These are phyloP conservation scores for Melanogaster broomeanus DNA, from an alignment of 768 basidiomycete genomes.

Conservation along the genomic window DNA sequence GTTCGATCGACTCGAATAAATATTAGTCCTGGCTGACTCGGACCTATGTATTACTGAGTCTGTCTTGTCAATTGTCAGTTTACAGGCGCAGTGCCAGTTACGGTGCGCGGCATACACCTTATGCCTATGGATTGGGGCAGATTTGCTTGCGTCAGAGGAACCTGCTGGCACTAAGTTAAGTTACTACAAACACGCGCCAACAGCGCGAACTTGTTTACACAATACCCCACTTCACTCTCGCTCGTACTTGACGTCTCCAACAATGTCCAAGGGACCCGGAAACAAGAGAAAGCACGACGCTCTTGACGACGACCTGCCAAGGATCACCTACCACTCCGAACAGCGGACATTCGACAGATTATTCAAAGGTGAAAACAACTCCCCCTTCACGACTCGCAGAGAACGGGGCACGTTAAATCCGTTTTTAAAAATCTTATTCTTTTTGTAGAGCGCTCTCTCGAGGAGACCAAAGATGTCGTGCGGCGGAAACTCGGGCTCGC, in stretches of 20 bases:
- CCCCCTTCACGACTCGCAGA: neutral
- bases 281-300: constrained; percentile 28
- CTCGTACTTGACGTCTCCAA: constrained; percentile 8
- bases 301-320: constrained; percentile 13
- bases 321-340: constrained; percentile 41
- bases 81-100: too few species aligned
- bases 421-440: constrained; percentile 9
- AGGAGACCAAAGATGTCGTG: constrained; percentile 57
- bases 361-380: constrained; percentile 37
- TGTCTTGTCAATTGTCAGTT: too few species aligned
- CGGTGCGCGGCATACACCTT: too few species aligned
- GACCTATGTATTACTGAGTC: too few species aligned
- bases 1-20: too few species aligned
- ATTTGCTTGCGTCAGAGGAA: constrained; percentile 1
- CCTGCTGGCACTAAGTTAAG: too few species aligned
- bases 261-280: constrained; percentile 10
- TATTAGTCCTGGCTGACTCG: too few species aligned
- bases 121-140: too few species aligned
- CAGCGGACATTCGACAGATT: constrained; percentile 41
- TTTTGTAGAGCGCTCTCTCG: constrained; percentile 57
- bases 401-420: neutral
- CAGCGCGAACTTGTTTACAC: neutral
- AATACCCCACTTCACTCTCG: too few species aligned
- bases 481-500: constrained; percentile 61
- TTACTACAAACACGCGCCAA: too few species aligned